Evolutionary conservation across 2,329 filamentous ascomycete genomes (phyloP).

Genomic region (Nemania sp.): DNA sequence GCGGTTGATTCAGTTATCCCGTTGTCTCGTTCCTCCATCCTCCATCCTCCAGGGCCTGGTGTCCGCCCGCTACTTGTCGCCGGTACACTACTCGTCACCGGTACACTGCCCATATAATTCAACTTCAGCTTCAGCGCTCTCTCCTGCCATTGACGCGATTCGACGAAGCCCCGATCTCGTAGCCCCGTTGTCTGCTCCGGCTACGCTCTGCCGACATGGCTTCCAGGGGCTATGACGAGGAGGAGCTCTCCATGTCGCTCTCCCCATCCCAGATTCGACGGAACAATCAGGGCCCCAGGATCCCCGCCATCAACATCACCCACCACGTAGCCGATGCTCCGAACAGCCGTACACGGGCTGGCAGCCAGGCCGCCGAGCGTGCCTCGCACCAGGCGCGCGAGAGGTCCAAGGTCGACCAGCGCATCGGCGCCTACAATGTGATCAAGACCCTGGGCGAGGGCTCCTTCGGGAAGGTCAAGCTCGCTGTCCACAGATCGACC

Average conservation of each 20-base stretch:
- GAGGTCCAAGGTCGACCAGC: conserved; percentile 70
- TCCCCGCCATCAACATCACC: conserved; percentile 44
- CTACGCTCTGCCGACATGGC: conserved; percentile 46
- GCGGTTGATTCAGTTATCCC: too few relatives aligned
- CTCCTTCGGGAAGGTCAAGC: conserved; percentile 97
- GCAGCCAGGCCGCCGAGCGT: conserved; percentile 29
- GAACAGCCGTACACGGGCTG: conserved; percentile 36
- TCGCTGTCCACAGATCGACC: conserved; percentile 88
- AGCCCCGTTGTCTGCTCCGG: conserved; percentile 13
- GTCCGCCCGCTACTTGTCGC: too few relatives aligned
- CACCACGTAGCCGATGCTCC: conserved; percentile 35
- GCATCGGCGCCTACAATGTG: conserved; percentile 89
- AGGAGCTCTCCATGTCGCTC: conserved; percentile 80
- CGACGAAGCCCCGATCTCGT: not conserved
- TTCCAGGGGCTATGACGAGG: conserved; percentile 69
- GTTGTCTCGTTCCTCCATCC: too few relatives aligned
- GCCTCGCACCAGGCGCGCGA: conserved; percentile 44
- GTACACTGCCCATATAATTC: too few relatives aligned
- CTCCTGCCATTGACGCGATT: not conserved
- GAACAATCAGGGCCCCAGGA: conserved; percentile 42
- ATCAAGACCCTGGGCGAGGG: conserved; percentile 91
- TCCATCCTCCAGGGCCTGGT: too few relatives aligned
- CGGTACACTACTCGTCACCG: too few relatives aligned
- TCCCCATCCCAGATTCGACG: conserved; percentile 67
- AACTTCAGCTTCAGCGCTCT: not conserved